These are phyloP conservation scores for Akanthomyces muscarius DNA, from an alignment of 2,329 filamentous ascomycete genomes.

Conservation along the genomic window DNA sequence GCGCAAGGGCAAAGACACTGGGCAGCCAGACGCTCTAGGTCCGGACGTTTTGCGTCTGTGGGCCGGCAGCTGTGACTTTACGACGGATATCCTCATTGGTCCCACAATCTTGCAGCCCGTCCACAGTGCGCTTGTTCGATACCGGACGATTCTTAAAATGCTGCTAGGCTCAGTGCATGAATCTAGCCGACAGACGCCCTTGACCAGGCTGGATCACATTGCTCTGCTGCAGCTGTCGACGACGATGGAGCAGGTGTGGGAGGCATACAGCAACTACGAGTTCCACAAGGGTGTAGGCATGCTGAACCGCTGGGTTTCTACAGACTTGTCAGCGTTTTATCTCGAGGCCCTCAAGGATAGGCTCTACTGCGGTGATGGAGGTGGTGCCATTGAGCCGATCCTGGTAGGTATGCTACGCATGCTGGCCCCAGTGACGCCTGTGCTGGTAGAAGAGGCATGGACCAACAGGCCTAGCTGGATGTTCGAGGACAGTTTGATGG, in stretches of 20 bases:
- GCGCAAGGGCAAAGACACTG: slow-evolving; percentile 47
- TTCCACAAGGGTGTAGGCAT: slow-evolving; percentile 73
- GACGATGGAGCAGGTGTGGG: slow-evolving; percentile 60
- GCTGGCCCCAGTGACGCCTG: slow-evolving; percentile 74
- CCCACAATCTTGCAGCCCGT: slow-evolving; percentile 71
- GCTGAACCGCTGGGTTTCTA: slow-evolving; percentile 77
- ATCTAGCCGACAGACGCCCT: slow-evolving; percentile 44
- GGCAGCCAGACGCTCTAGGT: slow-evolving; percentile 66
- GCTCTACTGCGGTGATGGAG: slow-evolving; percentile 75
- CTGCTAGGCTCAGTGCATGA: slow-evolving; percentile 70
- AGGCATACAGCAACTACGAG: slow-evolving; percentile 66
- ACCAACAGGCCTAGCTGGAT: slow-evolving; percentile 67
- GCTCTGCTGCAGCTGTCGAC: slow-evolving; percentile 70
- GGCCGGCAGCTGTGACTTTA: slow-evolving; percentile 91
- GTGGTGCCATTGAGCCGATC: slow-evolving; percentile 61
- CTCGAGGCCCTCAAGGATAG: slow-evolving; percentile 89
- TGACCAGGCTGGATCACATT: slow-evolving; percentile 66
- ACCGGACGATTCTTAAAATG: slow-evolving; percentile 86
- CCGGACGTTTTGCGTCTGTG: slow-evolving; percentile 85
- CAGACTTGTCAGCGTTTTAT: slow-evolving; percentile 88
- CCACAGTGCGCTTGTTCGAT: slow-evolving; percentile 76
- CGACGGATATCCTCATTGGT: slow-evolving; percentile 78
- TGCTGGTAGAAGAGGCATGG: slow-evolving; percentile 87
- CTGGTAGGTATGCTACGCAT: slow-evolving; percentile 71
- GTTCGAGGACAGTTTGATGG: slow-evolving; percentile 41